Conservation (phyloP, 1,139 yeast genomes). For the Kodamaea sp. region DNA sequence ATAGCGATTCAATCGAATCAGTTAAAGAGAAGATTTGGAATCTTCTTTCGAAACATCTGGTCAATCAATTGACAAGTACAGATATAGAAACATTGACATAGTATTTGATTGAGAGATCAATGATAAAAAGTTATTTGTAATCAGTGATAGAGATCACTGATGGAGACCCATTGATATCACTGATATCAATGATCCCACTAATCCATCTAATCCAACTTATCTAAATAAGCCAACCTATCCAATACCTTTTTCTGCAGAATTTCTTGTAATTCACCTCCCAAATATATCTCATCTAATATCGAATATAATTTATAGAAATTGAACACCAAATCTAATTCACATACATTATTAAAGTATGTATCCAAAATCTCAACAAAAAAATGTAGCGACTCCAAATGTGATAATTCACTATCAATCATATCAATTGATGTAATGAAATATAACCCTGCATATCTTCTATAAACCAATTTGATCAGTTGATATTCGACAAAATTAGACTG, state of each 20-base stretch:
- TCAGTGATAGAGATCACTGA: too few species aligned
- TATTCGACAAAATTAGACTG: conserved; percentile 81
- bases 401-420: conserved; percentile 70
- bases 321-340: conserved; percentile 87
- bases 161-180: too few species aligned
- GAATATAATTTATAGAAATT: conserved; percentile 71
- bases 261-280: conserved; percentile 79
- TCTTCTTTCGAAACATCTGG: conserved; percentile 13
- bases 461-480: conserved; percentile 70
- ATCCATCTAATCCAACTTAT: conserved; percentile 33
- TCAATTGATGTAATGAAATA: conserved; percentile 82
- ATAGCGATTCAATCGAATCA: conserved; percentile 50
- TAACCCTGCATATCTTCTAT: conserved; percentile 88
- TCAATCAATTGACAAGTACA: conserved; percentile 12
- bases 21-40: conserved; percentile 43
- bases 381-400: conserved; percentile 80
- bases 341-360: conserved; percentile 81
- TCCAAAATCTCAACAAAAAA: conserved; percentile 87
- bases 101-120: too few species aligned
- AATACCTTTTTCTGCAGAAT: conserved; percentile 59
- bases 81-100: conserved; percentile 15
- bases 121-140: too few species aligned
- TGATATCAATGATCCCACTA: not conserved
- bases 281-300: conserved; percentile 69
- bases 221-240: conserved; percentile 49